These are phyloP conservation scores for Myxozyma lipomycoides DNA, from an alignment of 805 yeast genomes.

Conservation along the genomic window DNA sequence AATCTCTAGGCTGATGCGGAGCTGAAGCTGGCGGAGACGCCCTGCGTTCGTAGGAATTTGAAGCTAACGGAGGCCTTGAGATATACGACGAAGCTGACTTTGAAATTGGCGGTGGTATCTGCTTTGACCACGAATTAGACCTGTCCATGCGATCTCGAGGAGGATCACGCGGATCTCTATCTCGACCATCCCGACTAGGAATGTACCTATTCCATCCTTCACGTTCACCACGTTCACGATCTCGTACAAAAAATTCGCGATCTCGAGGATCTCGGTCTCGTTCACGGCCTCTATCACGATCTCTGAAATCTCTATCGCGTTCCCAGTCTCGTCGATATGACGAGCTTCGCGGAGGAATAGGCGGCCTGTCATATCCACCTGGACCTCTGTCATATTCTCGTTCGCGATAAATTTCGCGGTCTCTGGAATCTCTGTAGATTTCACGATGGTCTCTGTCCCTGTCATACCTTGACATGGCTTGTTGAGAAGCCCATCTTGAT, in stretches of 20 bases:
- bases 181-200: not conserved
- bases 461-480: not conserved
- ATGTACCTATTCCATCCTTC: not conserved
- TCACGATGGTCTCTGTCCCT: not conserved
- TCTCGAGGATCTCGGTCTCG: constrained; percentile 6
- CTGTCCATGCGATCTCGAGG: too few species aligned
- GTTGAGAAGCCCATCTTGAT: not conserved
- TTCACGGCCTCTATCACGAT: constrained; percentile 17
- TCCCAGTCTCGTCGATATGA: constrained; percentile 10
- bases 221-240: not conserved
- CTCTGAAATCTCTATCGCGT: constrained; percentile 8
- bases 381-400: constrained; percentile 1
- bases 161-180: not conserved
- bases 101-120: not conserved
- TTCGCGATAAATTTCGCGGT: not conserved
- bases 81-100: too few species aligned
- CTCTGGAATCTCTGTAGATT: not conserved
- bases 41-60: too few species aligned
- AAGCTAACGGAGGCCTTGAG: not conserved
- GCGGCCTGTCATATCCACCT: constrained; percentile 9
- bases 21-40: too few species aligned
- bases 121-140: not conserved
- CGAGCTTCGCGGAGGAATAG: not conserved
- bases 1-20: too few species aligned
- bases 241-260: not conserved